Evolutionary conservation across 768 basidiomycete species (phyloP).

Genomic region (Boletus subparvulus): DNA sequence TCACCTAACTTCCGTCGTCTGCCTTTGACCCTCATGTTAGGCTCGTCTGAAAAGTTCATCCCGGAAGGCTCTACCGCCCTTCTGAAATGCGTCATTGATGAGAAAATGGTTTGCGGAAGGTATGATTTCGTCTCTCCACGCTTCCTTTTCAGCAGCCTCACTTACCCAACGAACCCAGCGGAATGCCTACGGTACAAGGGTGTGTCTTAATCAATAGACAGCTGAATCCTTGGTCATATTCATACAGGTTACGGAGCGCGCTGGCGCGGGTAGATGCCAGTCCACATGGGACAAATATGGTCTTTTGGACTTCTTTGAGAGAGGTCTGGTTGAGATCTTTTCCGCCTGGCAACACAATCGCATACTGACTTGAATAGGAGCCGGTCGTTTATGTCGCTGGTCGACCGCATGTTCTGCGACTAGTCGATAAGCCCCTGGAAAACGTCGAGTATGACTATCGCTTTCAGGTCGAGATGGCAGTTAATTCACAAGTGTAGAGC

Average conservation of each 20-base stretch:
- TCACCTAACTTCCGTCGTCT: conserved; percentile 90
- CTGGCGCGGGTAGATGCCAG: conserved; percentile 78
- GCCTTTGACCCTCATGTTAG: conserved; percentile 54
- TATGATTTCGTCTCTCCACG: conserved; percentile 27
- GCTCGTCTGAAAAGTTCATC: conserved; percentile 25
- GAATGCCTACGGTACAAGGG: conserved; percentile 94
- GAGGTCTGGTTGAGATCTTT: conserved; percentile 55
- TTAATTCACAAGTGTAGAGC: conserved; percentile 49
- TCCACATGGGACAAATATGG: conserved; percentile 68
- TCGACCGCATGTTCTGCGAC: conserved; percentile 85
- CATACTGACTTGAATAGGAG: conserved; percentile 50
- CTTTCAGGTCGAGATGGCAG: background rate
- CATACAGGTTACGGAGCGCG: conserved; percentile 68
- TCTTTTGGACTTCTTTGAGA: conserved; percentile 94
- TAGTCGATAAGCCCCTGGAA: conserved; percentile 83
- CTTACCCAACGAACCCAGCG: conserved; percentile 44
- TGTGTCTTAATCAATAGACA: background rate
- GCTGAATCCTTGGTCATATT: conserved; percentile 1
- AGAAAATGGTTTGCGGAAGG: conserved; percentile 80
- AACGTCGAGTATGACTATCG: conserved; percentile 78
- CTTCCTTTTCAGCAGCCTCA: conserved; percentile 19
- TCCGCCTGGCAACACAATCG: background rate
- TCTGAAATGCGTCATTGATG: conserved; percentile 38
- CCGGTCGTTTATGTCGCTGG: conserved; percentile 90
- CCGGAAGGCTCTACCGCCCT: conserved; percentile 35